A percentile compares a stretch with the other conserved stretches of the same genome.
Conservation (phyloP, 768 basidiomycete species). For the Lactarius psammicola region DNA sequence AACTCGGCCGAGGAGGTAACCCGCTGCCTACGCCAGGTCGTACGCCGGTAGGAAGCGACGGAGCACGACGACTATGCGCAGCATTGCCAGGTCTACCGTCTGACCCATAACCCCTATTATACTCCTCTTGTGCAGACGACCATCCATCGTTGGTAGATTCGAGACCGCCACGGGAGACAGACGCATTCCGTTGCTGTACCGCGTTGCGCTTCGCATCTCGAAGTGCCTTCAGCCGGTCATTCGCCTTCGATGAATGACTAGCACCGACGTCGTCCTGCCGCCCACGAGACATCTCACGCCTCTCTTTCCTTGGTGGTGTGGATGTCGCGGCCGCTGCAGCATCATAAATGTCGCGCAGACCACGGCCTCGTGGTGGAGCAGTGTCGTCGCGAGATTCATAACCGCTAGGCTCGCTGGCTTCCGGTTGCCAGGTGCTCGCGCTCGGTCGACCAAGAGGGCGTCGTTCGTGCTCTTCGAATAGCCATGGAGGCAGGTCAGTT, state of each 20-base stretch:
- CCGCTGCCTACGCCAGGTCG: background rate
- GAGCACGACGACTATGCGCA: background rate
- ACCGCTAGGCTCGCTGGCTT: constrained; percentile 16
- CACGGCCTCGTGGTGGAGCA: constrained; percentile 31
- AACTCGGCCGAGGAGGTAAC: constrained; percentile 10
- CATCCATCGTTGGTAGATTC: background rate
- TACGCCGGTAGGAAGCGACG: constrained; percentile 11
- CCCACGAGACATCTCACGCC: background rate
- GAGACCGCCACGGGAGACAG: background rate
- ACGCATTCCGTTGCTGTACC: constrained; percentile 13
- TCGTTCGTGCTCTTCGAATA: constrained; percentile 59
- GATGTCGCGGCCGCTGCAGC: constrained; percentile 29
- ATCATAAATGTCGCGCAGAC: constrained; percentile 42
- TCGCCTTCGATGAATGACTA: constrained; percentile 38
- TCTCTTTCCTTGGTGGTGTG: background rate
- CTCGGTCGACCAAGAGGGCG: constrained; percentile 32
- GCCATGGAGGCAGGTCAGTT: constrained; percentile 61
- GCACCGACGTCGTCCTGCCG: constrained; percentile 28
- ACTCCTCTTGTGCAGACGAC: background rate
- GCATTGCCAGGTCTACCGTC: background rate
- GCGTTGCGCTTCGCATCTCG: constrained; percentile 49
- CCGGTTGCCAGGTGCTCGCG: constrained; percentile 28
- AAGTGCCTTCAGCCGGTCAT: constrained; percentile 49
- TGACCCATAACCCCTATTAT: background rate
- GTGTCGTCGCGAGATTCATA: constrained; percentile 24